Evolutionary conservation across 805 yeast species (phyloP), one percentile per base, ranked within the genome.

Genomic region (Geotrichum ghanense): DNA sequence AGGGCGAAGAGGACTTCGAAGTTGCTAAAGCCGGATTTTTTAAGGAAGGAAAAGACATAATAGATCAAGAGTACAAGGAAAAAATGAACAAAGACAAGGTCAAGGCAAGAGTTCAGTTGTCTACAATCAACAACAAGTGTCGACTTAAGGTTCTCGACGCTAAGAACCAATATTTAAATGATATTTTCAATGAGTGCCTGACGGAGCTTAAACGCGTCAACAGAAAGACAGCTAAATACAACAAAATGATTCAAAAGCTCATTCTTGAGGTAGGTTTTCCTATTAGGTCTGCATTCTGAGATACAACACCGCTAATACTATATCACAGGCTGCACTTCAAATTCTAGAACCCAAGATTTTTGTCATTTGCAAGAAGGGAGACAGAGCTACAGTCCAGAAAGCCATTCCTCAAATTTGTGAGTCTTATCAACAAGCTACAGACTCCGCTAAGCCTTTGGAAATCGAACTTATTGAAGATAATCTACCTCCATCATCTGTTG

Each of bases 1-100:
- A 62, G 72, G 96, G 97, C 41, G 95, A 94, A 65, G 98, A 92
- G 68, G 99, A 92, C 71, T 92, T 90, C 65, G 97, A 92, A 68
- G 89, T 92, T 60, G 98, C 92, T 66, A 92, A 92, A 74, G 90
- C 96, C 20, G 79, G 87, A 48, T 80, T 92, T 61, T 97, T 92
- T 49, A 85, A 97, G 61, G 75, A 87, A 12, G 98, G 92, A 69
- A 83, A 83, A 48, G 81, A 92, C 45, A 78, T 89, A 45, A 87
- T 92, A 56, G 98, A 92, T 64, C 69, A 81, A 17, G 70, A 75
- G 35, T 86, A 81, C 63, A 89, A 83, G 53, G 79, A 77, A 57
- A 87, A 85, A 64, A 75, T 84, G 69, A 90, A 92, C 73, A 92
- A 90, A 67, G 89, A 95, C 2, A 71, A 87, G 25, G 79, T 92